phyloP scores from a whole-genome alignment of 169 alveolate genomes.

The Eimeria zaria region DNA sequence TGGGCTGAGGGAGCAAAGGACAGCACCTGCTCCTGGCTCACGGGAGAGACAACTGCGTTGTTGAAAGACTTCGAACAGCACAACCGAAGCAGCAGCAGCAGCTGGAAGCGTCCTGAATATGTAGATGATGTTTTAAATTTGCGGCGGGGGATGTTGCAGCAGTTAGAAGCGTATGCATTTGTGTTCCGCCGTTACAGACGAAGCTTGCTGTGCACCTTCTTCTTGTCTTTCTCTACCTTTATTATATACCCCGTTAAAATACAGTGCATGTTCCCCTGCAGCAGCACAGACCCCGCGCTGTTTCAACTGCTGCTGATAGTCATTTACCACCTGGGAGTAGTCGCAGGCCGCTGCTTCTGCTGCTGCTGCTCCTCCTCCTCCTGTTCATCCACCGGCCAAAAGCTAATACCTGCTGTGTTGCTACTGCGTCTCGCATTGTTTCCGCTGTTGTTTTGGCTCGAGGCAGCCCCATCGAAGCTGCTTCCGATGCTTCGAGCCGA shows the following conservation, averaged over 20 bases:
- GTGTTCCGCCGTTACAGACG: conserved; percentile 42
- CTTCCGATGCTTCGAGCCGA: conserved; percentile 12
- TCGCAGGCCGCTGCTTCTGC: conserved; percentile 66
- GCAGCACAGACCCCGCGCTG: conserved; percentile 53
- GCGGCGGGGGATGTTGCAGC: not conserved
- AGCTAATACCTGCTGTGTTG: conserved; percentile 28
- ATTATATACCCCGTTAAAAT: conserved; percentile 56
- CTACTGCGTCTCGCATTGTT: conserved; percentile 51
- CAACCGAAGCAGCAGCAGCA: conserved; percentile 27
- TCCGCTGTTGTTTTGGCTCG: conserved; percentile 65
- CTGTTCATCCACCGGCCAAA: conserved; percentile 24
- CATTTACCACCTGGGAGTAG: conserved; percentile 58
- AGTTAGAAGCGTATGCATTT: not conserved
- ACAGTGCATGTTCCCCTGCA: conserved; percentile 58
- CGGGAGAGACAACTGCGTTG: not conserved
- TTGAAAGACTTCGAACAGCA: not conserved
- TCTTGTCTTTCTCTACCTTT: conserved; percentile 56
- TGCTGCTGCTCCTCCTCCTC: conserved; percentile 68
- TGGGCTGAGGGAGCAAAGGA: not conserved
- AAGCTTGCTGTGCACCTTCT: conserved; percentile 38
- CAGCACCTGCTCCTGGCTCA: not conserved
- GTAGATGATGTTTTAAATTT: not conserved
- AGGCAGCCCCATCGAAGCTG: conserved; percentile 18
- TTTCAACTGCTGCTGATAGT: conserved; percentile 75
- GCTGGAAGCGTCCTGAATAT: not conserved